Evolutionary conservation across 306 rosid genomes (phyloP), one percentile per base, ranked within the genome.

Genomic region (Medicago truncatula): DNA sequence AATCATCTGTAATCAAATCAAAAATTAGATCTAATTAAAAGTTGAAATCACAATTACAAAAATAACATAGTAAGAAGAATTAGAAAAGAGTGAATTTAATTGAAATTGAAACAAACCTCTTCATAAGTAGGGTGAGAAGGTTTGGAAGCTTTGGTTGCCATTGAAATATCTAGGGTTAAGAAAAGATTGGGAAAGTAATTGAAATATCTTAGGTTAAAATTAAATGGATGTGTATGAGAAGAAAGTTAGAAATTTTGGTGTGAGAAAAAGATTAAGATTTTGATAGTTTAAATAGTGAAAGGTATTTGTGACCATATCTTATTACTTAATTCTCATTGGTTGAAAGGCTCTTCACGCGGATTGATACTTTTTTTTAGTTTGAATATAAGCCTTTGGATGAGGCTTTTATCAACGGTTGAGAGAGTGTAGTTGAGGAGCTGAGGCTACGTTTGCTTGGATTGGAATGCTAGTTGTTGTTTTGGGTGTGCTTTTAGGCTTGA

Each of bases 401-500:
- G 7, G 1, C 0, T 39, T 25, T 38, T 12, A 84, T 87, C 86
- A 13, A 92, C 93, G 98, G 95, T 47, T 81, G 8, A 5, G 1
- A 40, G 25, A 20, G 73, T 17, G 18, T 64, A 74, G 44, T 13
- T 38, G 12, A 23, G 76, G 85, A 67, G 83, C 50, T 15, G 70
- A 12, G 77, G 50, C 67, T 54, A 31, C 70, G 70, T 11, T 14
- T 23, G 21, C 63, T 17, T 20, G 68, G 3, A 34, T 46, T 62
- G 8, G 18, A 70, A 75, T 49, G 49, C 13, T 81, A 6, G 18
- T 6, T 66, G 44, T 54, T 76, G 67, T 67, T 46, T 68, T 84
- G n/a, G 87, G 87, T 89, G 97, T 95, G 96, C 88, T 95, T 95
- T 83, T 90, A 75, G 74, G 83, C 88, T 78, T 15, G 71, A 87